Base-by-base conservation (phyloP, 2,329 filamentous ascomycete species). In the Tolypocladium inflatum region DNA sequence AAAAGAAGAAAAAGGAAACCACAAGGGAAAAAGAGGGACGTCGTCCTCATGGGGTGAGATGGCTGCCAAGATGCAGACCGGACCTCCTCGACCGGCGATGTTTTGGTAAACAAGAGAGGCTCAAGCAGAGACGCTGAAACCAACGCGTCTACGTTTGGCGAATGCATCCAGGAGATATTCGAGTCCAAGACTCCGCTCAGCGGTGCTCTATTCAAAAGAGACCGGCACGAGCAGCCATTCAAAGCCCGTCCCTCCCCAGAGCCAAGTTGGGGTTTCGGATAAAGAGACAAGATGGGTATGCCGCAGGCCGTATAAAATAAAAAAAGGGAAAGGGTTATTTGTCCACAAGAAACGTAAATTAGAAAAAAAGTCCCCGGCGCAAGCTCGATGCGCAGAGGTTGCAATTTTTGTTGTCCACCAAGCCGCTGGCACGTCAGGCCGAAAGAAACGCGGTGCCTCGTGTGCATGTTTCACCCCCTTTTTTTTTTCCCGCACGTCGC, bases 1-100 rank as follows among this genome's bases (percentile, higher is more conserved):
- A 30, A 6, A 43, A 51, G 42, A 55, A 35, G 33, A 61, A 64
- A 59, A 62, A 57, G 59, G 53, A 66, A 63, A 58, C 60, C 63
- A 51, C 35, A 63, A 67, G 64, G 57, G 59, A 56, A 62, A 63
- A 63, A 37, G 55, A 54, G 60, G 60, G n/a, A n/a, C 54, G 54
- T 56, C 53, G 11, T 41, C n/a, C 30, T 52, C 48, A 4, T 35
- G 23, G 38, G 8, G 53, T 5, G 33, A 39, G n/a, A 17, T 41
- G 23, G 30, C 10, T 37, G 30, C 19, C 30, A 19, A 37, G 19
- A 21, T 52, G 19, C n/a, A 21, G 19, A 11, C 30, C 48, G 15
- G 48, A 5, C 26, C 4, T 35, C 48, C 9, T 52, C 19, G 48
- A 15, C 30, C 19, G 23, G 45, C 19, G 4, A 37, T 45, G 19